Base-by-base conservation (phyloP, 1,139 yeast genomes). In the Protomyces gravidus region DNA sequence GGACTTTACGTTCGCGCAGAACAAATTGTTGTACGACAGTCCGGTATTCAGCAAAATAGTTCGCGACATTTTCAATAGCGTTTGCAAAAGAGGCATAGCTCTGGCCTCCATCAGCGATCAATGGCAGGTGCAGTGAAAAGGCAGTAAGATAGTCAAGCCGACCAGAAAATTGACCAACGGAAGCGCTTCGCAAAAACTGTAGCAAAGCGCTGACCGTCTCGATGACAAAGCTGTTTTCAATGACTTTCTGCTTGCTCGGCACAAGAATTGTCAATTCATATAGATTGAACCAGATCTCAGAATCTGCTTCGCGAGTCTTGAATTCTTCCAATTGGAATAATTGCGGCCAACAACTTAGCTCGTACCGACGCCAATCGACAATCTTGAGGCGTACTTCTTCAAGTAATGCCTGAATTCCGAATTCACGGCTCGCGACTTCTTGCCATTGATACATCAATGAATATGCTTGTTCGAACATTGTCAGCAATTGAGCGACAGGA, bases 211-310 rank as follows among this genome's bases (percentile, higher is more conserved):
- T 71, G n/a, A 88, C 75, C 28, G 89, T 70, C 49, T 76, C 78
- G 50, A 72, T 73, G 17, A 69, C 70, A 5, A 70, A 73, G 5
- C 68, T 68, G 3, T 73, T 75, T n/a, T 73, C 70, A 4, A 57
- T 64, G 2, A 59, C 66, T 11, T 62, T 40, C n/a, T 63, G 63
- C 39, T 66, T 64, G 9, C 59, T 59, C 2, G 70, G 69, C 33
- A 68, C 67, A 11, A 66, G 66, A 21, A 76, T 65, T 15, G 89
- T 77, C 9, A 84, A 81, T 70, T 92, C 97, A 69, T 85, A 90
- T 57, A 92, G 75, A 69, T 89, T 82, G 74, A 85, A 90, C 96
- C 97, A 92, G 95, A 95, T 89, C 65, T 80, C 80, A 17, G 95
- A 89, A 58, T 85, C 74, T 5, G 72, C 75, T 51, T 75, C 75